phyloP scores from a whole-genome alignment of 805 yeast species.

The Lipomyces yamanashiensis region DNA sequence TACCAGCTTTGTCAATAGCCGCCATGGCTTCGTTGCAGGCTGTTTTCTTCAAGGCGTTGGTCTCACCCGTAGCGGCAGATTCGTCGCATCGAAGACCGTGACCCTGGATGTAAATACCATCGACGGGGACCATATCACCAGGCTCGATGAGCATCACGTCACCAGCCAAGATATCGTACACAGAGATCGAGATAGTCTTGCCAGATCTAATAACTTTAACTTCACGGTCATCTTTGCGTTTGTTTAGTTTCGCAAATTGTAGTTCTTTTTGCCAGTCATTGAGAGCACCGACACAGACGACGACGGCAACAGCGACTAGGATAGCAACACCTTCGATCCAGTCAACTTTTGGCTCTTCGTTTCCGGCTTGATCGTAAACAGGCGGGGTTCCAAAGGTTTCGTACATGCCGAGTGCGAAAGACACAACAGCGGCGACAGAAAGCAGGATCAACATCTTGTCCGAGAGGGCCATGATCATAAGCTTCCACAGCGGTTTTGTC shows the following conservation, averaged over 20 bases:
- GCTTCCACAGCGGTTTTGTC: constrained; percentile 66
- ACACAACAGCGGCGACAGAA: constrained; percentile 83
- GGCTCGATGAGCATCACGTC: constrained; percentile 83
- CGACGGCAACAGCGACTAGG: constrained; percentile 85
- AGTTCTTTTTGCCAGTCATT: constrained; percentile 96
- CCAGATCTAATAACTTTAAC: constrained; percentile 78
- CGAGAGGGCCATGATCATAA: constrained; percentile 83
- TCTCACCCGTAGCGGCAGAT: constrained; percentile 91
- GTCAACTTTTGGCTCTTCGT: constrained; percentile 78
- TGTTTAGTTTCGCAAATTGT: constrained; percentile 85
- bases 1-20: constrained; percentile 44
- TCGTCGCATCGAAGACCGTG: constrained; percentile 83
- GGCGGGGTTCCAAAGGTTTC: constrained; percentile 87
- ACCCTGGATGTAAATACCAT: constrained; percentile 74
- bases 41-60: constrained; percentile 74
- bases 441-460: constrained; percentile 88
- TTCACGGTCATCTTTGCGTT: constrained; percentile 83
- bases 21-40: constrained; percentile 55
- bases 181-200: constrained; percentile 66
- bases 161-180: constrained; percentile 81
- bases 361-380: constrained; percentile 77
- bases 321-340: constrained; percentile 99
- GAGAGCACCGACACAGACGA: constrained; percentile 90
- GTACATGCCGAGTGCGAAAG: constrained; percentile 87
- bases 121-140: constrained; percentile 94